These are phyloP conservation scores for Rhodomyrtus psidioides DNA, from an alignment of 441 rosid genomes.

Conservation along the genomic window DNA sequence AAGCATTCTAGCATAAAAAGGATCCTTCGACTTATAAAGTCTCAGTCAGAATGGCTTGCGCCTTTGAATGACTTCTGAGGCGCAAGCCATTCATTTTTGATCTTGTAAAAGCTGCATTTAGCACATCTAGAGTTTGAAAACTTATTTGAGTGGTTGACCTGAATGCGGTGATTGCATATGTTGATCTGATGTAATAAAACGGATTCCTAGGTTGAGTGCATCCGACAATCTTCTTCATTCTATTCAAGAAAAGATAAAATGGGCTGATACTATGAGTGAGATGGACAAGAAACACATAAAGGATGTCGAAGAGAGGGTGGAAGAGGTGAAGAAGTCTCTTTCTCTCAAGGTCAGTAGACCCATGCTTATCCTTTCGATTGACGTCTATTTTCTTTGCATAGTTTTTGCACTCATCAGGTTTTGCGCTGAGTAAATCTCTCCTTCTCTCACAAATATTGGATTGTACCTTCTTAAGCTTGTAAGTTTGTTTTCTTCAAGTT, in stretches of 20 bases:
- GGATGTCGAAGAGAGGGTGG: conserved; percentile 76
- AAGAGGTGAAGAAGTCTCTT: conserved; percentile 79
- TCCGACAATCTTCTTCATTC: conserved; percentile 80
- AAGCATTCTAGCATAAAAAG: not conserved
- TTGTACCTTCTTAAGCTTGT: not conserved
- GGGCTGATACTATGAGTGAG: conserved; percentile 96
- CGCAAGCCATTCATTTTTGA: not conserved
- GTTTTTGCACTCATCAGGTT: not conserved
- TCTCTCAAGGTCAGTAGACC: conserved; percentile 87
- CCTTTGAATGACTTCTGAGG: not conserved
- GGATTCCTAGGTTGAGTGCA: conserved; percentile 58
- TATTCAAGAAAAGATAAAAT: conserved; percentile 94
- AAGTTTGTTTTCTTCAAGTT: not conserved
- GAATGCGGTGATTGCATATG: not conserved
- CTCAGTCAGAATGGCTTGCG: not conserved
- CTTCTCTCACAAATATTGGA: not conserved
- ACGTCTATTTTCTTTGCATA: not conserved
- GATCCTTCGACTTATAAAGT: not conserved
- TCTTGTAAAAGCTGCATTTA: not conserved
- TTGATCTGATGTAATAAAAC: conserved; percentile 2
- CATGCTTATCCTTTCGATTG: conserved; percentile 10
- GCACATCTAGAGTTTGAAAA: not conserved
- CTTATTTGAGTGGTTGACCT: not conserved
- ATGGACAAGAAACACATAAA: conserved; percentile 70
- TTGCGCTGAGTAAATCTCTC: not conserved